phyloP scores from a whole-genome alignment of 306 rosid species.

The barrel medic (Medicago truncatula) region DNA sequence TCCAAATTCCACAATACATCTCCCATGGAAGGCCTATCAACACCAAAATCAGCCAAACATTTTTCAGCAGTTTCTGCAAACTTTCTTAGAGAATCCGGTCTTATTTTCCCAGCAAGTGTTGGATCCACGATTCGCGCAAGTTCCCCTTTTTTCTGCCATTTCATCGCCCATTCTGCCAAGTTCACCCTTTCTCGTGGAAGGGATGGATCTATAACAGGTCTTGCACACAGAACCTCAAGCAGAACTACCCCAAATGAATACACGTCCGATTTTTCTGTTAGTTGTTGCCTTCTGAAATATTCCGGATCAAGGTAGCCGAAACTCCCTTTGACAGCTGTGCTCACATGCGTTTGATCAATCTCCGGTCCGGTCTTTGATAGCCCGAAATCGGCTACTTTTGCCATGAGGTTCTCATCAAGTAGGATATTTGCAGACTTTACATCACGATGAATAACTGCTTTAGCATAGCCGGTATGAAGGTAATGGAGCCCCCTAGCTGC shows the following conservation, averaged over 20 bases:
- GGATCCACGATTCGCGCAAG: conserved; percentile 83
- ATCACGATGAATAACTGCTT: conserved; percentile 93
- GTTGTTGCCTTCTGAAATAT: conserved; percentile 88
- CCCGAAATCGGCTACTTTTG: conserved; percentile 97
- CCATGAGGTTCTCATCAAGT: conserved; percentile 95
- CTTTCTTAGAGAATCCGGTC: conserved; percentile 87
- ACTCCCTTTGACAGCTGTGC: conserved; percentile 96
- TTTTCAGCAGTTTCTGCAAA: conserved; percentile 95
- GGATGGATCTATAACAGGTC: conserved; percentile 91
- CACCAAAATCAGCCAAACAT: conserved; percentile 91
- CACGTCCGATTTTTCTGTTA: conserved; percentile 93
- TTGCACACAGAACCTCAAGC: conserved; percentile 89
- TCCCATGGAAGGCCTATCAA: conserved; percentile 92
- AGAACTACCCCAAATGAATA: conserved; percentile 96
- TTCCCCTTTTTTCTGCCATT: conserved; percentile 90
- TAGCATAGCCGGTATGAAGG: conserved; percentile 95
- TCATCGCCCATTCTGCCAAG: conserved; percentile 96
- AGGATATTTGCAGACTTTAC: conserved; percentile 95
- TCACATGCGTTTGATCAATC: conserved; percentile 92
- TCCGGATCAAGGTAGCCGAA: conserved; percentile 99
- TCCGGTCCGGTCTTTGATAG: conserved; percentile 94
- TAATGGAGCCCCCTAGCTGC: conserved; percentile 95
- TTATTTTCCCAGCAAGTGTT: conserved; percentile 71
- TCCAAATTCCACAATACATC: conserved; percentile 96
- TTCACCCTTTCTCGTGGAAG: conserved; percentile 94